phyloP scores from a whole-genome alignment of 495 filamentous ascomycete species.

The Cenococcum geophilum region DNA sequence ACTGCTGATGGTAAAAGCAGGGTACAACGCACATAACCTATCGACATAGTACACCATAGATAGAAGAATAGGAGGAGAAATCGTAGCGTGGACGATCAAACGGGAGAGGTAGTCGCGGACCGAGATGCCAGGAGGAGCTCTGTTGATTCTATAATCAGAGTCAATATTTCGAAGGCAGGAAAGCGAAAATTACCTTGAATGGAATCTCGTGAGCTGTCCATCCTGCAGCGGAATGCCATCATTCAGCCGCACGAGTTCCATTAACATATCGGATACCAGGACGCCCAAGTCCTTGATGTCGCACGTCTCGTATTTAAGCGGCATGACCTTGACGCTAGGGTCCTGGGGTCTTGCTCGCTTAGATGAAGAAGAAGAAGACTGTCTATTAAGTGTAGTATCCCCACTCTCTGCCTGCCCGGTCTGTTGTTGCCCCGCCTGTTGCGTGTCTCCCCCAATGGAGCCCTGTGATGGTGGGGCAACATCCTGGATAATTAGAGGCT shows the following conservation, averaged over 20 bases:
- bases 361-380: slow-evolving; percentile 17
- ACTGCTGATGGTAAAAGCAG: slow-evolving; percentile 88
- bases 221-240: slow-evolving; percentile 79
- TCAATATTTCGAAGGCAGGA: background rate
- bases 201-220: slow-evolving; percentile 84
- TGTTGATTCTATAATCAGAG: slow-evolving; percentile 29
- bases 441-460: slow-evolving; percentile 6
- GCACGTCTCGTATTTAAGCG: slow-evolving; percentile 68
- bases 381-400: background rate
- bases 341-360: slow-evolving; percentile 33
- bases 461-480: background rate
- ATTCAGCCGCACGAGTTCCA: slow-evolving; percentile 88
- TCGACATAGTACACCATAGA: slow-evolving; percentile 99
- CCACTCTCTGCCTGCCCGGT: slow-evolving; percentile 5
- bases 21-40: slow-evolving; percentile 83
- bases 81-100: slow-evolving; percentile 85
- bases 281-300: slow-evolving; percentile 77
- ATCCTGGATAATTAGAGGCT: slow-evolving; percentile 6
- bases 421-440: slow-evolving; percentile 6
- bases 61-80: slow-evolving; percentile 91
- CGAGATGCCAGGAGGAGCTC: slow-evolving; percentile 87
- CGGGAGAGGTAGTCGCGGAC: slow-evolving; percentile 88
- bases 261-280: slow-evolving; percentile 89
- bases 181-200: slow-evolving; percentile 62
- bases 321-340: slow-evolving; percentile 56